Evolutionary conservation across 495 filamentous ascomycete genomes (phyloP).

Genomic region (Daldinia decipiens): DNA sequence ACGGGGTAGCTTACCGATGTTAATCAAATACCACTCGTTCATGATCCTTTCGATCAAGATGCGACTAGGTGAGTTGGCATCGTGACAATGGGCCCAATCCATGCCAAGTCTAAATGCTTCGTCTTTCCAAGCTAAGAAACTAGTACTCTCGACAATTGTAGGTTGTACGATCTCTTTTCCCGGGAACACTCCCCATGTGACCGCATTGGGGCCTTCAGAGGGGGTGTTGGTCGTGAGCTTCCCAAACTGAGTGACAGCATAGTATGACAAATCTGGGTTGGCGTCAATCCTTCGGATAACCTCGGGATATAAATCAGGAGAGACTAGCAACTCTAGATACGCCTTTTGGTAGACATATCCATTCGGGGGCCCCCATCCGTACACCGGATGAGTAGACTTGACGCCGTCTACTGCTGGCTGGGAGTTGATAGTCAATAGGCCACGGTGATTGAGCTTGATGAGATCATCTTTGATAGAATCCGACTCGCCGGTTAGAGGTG

Average conservation of each 20-base stretch:
- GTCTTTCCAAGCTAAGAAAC: conserved; percentile 99
- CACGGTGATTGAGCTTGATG: conserved; percentile 82
- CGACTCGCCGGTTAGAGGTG: conserved; percentile 82
- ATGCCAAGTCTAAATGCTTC: conserved; percentile 92
- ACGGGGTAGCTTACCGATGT: conserved; percentile 80
- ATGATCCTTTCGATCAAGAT: conserved; percentile 83
- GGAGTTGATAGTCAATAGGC: conserved; percentile 95
- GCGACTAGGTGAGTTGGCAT: conserved; percentile 79
- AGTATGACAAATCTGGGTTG: conserved; percentile 87
- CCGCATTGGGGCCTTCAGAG: conserved; percentile 88
- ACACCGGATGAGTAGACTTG: conserved; percentile 83
- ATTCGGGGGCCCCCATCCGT: conserved; percentile 94
- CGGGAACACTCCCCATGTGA: conserved; percentile 99
- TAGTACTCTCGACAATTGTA: conserved; percentile 98
- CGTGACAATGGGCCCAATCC: conserved; percentile 94
- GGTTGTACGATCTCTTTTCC: conserved; percentile 99
- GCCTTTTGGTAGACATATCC: conserved; percentile 99
- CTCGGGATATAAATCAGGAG: conserved; percentile 79
- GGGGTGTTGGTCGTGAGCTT: conserved; percentile 85
- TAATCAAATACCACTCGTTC: conserved; percentile 91
- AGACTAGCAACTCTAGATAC: conserved; percentile 90
- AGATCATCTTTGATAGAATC: conserved; percentile 78
- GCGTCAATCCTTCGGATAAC: conserved; percentile 81
- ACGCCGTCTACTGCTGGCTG: conserved; percentile 96
- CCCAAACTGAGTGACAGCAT: conserved; percentile 84